Evolutionary conservation across 31 red algal species (phyloP).

Genomic region (Odonthalia washingtoniensis): DNA sequence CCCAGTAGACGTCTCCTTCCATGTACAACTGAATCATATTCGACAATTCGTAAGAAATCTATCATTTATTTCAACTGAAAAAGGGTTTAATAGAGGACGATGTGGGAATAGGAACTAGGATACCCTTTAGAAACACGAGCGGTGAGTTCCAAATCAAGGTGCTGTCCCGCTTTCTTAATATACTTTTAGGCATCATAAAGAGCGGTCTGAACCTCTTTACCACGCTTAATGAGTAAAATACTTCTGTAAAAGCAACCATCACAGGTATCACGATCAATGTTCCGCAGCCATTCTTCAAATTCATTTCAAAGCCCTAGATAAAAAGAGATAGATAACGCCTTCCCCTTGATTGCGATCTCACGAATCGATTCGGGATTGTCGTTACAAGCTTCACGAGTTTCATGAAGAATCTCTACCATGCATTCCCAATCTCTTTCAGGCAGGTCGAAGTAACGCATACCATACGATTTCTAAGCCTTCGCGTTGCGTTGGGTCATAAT

Average conservation of each 20-base stretch:
- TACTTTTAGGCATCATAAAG: constrained; percentile 60
- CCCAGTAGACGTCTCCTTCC: background rate
- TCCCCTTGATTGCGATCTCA: constrained; percentile 60
- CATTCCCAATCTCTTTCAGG: constrained; percentile 78
- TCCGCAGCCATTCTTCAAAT: constrained; percentile 88
- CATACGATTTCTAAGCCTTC: constrained; percentile 21
- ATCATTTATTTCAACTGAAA: background rate
- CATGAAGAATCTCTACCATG: constrained; percentile 57
- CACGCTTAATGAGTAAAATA: too few species aligned
- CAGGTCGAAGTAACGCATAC: constrained; percentile 1
- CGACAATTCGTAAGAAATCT: background rate
- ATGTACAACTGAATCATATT: too few species aligned
- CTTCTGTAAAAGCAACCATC: constrained; percentile 52
- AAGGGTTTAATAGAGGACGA: background rate
- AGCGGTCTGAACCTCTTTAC: too few species aligned
- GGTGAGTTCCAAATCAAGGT: background rate
- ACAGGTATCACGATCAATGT: constrained; percentile 52
- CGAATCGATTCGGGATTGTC: background rate
- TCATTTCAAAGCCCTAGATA: constrained; percentile 90
- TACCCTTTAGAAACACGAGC: background rate
- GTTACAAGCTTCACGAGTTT: constrained; percentile 44
- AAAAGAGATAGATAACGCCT: constrained; percentile 78
- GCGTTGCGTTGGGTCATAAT: constrained; percentile 11
- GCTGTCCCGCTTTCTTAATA: constrained; percentile 31
- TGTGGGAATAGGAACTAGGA: background rate